Percentiles rank a stretch among this genome's conserved stretches.
These are phyloP conservation scores for Trametes gibbosa DNA, from an alignment of 768 basidiomycete genomes.

Conservation along the genomic window DNA sequence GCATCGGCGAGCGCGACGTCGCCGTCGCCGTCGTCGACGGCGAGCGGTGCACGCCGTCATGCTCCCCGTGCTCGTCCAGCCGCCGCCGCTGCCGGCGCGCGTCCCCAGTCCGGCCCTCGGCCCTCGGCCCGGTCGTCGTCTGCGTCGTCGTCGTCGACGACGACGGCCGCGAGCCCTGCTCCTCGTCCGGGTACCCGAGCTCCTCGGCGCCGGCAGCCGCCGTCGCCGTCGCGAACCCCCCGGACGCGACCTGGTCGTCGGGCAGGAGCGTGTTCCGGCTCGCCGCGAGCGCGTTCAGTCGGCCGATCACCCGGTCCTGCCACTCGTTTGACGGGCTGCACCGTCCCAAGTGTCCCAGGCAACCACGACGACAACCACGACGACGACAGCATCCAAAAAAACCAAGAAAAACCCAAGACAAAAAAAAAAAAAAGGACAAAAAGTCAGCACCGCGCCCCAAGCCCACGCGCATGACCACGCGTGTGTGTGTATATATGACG, in stretches of 20 bases:
- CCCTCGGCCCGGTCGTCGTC: not conserved
- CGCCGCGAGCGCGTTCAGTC: constrained; percentile 28
- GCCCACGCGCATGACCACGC: too few relatives aligned
- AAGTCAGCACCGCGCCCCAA: too few relatives aligned
- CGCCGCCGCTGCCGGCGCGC: constrained; percentile 51
- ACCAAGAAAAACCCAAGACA: not conserved
- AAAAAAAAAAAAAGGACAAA: not conserved
- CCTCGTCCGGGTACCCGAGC: not conserved
- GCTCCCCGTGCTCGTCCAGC: constrained; percentile 33
- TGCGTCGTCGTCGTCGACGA: not conserved
- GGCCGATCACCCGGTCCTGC: constrained; percentile 63
- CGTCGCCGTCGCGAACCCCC: not conserved
- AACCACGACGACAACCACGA: too few relatives aligned
- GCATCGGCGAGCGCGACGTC: constrained; percentile 13
- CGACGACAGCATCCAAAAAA: too few relatives aligned
- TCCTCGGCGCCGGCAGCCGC: not conserved
- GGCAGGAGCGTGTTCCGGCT: constrained; percentile 25
- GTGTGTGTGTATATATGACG: too few relatives aligned
- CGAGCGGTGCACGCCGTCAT: constrained; percentile 17
- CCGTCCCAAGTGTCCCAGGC: too few relatives aligned
- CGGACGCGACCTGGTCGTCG: constrained; percentile 18
- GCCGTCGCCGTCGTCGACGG: constrained; percentile 7
- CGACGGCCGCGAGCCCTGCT: constrained; percentile 7
- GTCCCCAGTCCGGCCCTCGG: too few relatives aligned
- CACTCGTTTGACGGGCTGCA: constrained; percentile 79